phyloP scores from a whole-genome alignment of 257 asterid genomes.

The Solanum lycopersicoides region DNA sequence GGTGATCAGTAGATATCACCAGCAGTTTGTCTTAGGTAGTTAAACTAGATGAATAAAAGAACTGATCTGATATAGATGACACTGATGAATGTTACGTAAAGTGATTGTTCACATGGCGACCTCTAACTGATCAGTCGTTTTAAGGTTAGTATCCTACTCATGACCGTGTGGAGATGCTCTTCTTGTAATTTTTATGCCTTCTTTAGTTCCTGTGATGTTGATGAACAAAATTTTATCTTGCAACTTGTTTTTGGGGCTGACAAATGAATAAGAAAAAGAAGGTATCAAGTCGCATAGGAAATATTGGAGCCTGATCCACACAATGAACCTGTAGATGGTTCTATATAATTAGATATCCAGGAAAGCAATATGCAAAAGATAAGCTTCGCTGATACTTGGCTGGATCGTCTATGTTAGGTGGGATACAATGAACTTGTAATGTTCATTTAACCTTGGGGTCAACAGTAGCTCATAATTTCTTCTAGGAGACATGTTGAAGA shows the following conservation, averaged over 20 bases:
- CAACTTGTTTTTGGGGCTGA: background rate
- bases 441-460: background rate
- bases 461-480: background rate
- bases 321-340: background rate
- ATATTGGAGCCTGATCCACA: background rate
- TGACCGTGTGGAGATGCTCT: background rate
- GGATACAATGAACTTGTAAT: background rate
- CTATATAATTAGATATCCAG: background rate
- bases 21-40: background rate
- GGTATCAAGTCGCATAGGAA: background rate
- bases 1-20: background rate
- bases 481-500: background rate
- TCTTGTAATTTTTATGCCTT: background rate
- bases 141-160: background rate
- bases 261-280: background rate
- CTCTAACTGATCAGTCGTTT: background rate
- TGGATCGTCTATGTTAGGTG: background rate
- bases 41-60: background rate
- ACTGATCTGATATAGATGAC: background rate
- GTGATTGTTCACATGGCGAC: background rate
- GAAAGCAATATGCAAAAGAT: background rate
- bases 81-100: background rate
- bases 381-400: background rate
- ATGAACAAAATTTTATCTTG: background rate
- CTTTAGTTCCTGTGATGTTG: background rate